Conservation (phyloP, 345 rosid species). For the Eucalyptus cloeziana region DNA sequence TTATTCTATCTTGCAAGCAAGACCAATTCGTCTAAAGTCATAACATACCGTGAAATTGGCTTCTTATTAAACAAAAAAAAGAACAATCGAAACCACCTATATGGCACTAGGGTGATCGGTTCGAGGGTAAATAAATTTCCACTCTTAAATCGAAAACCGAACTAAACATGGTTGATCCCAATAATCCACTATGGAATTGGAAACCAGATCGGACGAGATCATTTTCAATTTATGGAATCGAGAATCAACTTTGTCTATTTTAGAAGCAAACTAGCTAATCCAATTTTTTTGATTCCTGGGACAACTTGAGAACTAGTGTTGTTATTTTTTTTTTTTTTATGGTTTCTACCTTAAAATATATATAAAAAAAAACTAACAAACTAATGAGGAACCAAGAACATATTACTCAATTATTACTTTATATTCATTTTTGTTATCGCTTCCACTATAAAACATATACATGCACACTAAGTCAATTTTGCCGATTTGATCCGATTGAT, state of each 20-base stretch:
- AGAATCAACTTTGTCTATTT: accelerated
- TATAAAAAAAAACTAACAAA: background rate
- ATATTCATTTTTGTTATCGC: no score
- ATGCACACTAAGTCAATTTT: accelerated
- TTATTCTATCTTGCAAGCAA: background rate
- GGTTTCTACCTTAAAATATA: no score
- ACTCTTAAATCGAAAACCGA: accelerated
- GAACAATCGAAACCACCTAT: background rate
- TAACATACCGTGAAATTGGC: background rate
- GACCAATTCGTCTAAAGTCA: background rate
- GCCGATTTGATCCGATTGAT: accelerated
- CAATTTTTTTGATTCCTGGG: accelerated
- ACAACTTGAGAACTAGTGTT: accelerated
- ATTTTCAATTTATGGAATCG: background rate
- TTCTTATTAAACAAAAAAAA: background rate
- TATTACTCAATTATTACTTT: background rate
- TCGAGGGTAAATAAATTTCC: accelerated
- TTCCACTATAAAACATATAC: no score
- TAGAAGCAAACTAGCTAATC: background rate
- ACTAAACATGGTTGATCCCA: accelerated
- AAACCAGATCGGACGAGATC: accelerated
- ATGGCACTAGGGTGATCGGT: background rate
- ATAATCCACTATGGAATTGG: accelerated
- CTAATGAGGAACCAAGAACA: no score
- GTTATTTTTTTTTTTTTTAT: background rate